phyloP scores from a whole-genome alignment of 257 asterid species.

The Salvia rosmarinus region DNA sequence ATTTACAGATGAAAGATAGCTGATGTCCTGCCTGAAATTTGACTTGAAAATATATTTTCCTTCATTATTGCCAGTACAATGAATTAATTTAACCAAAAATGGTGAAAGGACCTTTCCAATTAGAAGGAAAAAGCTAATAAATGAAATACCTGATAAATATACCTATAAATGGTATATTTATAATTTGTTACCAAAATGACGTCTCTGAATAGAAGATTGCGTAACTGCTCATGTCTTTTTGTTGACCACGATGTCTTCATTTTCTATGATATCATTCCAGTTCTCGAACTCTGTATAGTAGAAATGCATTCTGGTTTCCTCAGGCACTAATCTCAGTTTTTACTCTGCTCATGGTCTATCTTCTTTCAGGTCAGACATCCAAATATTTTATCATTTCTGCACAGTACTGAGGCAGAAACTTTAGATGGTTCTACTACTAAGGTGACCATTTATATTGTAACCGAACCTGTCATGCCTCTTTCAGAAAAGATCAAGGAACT shows the following conservation, averaged over 20 bases:
- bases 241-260: slow-evolving; percentile 24
- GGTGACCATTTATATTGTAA: slow-evolving; percentile 87
- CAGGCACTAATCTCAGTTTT: slow-evolving; percentile 22
- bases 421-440: slow-evolving; percentile 77
- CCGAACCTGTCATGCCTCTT: slow-evolving; percentile 97
- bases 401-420: slow-evolving; percentile 92
- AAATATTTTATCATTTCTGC: slow-evolving; percentile 89
- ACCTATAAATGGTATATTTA: neutral
- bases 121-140: slow-evolving; percentile 29
- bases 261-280: slow-evolving; percentile 6
- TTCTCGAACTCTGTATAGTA: slow-evolving; percentile 12
- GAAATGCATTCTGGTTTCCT: slow-evolving; percentile 20
- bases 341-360: slow-evolving; percentile 32
- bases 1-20: slow-evolving; percentile 29
- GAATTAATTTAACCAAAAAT: slow-evolving; percentile 8
- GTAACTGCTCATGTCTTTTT: neutral
- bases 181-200: neutral
- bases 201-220: slow-evolving; percentile 15
- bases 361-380: slow-evolving; percentile 96
- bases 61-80: neutral
- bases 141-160: slow-evolving; percentile 13
- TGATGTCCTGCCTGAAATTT: neutral
- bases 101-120: slow-evolving; percentile 9
- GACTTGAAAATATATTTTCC: slow-evolving; percentile 10
- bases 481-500: slow-evolving; percentile 93